phyloP scores from a whole-genome alignment of 768 basidiomycete species.

The Pluteus cervinus region DNA sequence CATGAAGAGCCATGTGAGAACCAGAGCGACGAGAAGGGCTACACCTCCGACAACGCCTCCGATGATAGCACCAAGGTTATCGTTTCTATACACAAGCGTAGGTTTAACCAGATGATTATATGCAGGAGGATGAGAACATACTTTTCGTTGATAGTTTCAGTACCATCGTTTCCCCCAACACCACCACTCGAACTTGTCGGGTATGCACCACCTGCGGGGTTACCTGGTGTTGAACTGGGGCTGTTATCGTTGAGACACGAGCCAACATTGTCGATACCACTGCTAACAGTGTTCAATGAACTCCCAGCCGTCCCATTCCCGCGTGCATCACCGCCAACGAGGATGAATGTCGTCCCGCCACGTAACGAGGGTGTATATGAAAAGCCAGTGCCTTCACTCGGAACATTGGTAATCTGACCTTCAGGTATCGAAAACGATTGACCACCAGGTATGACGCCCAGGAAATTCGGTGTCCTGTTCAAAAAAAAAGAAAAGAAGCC shows the following conservation, averaged over 20 bases:
- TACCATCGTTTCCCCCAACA: slow-evolving; percentile 17
- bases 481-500: background rate
- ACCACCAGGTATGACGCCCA: slow-evolving; percentile 76
- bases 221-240: slow-evolving; percentile 73
- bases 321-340: slow-evolving; percentile 62
- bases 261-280: slow-evolving; percentile 40
- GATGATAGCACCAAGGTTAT: slow-evolving; percentile 44
- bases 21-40: slow-evolving; percentile 31
- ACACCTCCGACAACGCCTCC: slow-evolving; percentile 58
- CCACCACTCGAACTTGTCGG: slow-evolving; percentile 45
- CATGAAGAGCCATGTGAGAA: slow-evolving; percentile 43
- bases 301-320: slow-evolving; percentile 71
- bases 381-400: slow-evolving; percentile 54
- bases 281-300: slow-evolving; percentile 45
- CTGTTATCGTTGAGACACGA: slow-evolving; percentile 54
- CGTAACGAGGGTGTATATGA: slow-evolving; percentile 61
- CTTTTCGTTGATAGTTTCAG: slow-evolving; percentile 6
- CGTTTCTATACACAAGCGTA: slow-evolving; percentile 14
- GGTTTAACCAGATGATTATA: background rate
- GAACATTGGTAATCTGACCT: slow-evolving; percentile 36
- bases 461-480: slow-evolving; percentile 50
- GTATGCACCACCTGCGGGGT: slow-evolving; percentile 69
- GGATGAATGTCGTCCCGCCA: slow-evolving; percentile 56
- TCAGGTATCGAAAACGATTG: slow-evolving; percentile 63
- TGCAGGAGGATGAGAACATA: background rate